Evolutionary conservation across 441 rosid species (phyloP), one percentile per base, ranked within the genome.

Genomic region (Omphalea diandra): DNA sequence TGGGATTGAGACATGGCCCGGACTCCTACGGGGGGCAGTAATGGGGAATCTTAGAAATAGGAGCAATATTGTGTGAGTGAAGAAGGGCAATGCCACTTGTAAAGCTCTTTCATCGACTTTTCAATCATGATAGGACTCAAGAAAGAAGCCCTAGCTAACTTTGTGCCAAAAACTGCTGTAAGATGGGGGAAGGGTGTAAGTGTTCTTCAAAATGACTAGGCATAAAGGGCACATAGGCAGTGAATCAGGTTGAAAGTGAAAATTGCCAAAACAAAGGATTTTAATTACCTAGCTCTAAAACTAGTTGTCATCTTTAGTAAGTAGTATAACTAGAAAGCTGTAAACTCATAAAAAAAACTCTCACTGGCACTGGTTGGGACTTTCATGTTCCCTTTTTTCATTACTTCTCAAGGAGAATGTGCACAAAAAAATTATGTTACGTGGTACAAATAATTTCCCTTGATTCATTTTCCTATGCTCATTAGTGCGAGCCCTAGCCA

Each of bases 1-100:
- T 35, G 7, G 7, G 38, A 35, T 35, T 35, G 38, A 35, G 38
- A 35, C 38, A 35, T 35, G 7, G 38, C 38, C 38, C 7, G 38
- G 38, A 35, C 4, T 35, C 38, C 38, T 35, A 35, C 38, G 7
- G 14, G 40, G 40, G 40, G 52, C 1, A 72, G 33, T 17, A 54
- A 26, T 72, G 70, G 24, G 27, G 64, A 72, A 72, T 61, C 44
- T 54, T 72, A 14, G 69, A 64, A 47, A 72, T 63, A 35, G 65
- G 70, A 61, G 8, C 63, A 71, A 63, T 53, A 53, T 54, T 15
- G 3, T 26, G 40, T 59, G 61, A 47, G 72, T 67, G 72, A 73
- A 58, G 67, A 73, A 73, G 54, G 76, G 52, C 35, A 59, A 66
- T 67, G 40, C 41, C n/a, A 3, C 63, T 64, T 72, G 64, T 38